phyloP scores from a whole-genome alignment of 768 basidiomycete species.

The Tulasnella sp. region DNA sequence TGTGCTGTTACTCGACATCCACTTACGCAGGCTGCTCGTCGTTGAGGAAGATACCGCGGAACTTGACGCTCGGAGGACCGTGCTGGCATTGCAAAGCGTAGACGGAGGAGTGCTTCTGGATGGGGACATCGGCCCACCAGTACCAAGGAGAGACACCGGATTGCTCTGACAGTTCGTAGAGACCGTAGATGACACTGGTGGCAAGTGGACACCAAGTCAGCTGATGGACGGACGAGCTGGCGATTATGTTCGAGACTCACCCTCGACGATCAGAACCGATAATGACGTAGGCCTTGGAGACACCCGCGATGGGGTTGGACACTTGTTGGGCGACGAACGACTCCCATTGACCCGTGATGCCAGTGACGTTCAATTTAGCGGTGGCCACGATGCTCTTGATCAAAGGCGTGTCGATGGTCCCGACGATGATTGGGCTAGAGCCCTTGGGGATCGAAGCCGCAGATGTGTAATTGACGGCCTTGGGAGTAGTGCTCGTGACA shows the following conservation, averaged over 20 bases:
- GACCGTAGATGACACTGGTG: slow-evolving; percentile 44
- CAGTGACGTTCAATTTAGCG: slow-evolving; percentile 48
- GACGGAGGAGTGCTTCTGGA: slow-evolving; percentile 42
- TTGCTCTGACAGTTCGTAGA: slow-evolving; percentile 64
- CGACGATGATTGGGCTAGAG: slow-evolving; percentile 50
- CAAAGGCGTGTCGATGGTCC: slow-evolving; percentile 51
- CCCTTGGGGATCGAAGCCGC: slow-evolving; percentile 29
- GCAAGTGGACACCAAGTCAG: background rate
- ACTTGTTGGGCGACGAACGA: slow-evolving; percentile 48
- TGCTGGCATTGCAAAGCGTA: slow-evolving; percentile 41
- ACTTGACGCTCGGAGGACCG: slow-evolving; percentile 59
- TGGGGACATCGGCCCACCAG: slow-evolving; percentile 76
- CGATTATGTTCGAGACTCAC: background rate
- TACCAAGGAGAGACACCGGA: slow-evolving; percentile 29
- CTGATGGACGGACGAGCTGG: background rate
- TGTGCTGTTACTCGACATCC: background rate
- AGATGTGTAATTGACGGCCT: slow-evolving; percentile 46
- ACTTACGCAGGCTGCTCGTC: slow-evolving; percentile 57
- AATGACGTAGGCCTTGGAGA: slow-evolving; percentile 56
- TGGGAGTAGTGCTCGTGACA: slow-evolving; percentile 49
- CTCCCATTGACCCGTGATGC: slow-evolving; percentile 60
- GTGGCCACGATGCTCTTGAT: slow-evolving; percentile 46
- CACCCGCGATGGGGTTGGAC: slow-evolving; percentile 48
- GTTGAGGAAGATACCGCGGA: slow-evolving; percentile 63
- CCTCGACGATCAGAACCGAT: slow-evolving; percentile 63